These are phyloP conservation scores for Mycena galopus DNA, from an alignment of 768 basidiomycete genomes.

Conservation along the genomic window DNA sequence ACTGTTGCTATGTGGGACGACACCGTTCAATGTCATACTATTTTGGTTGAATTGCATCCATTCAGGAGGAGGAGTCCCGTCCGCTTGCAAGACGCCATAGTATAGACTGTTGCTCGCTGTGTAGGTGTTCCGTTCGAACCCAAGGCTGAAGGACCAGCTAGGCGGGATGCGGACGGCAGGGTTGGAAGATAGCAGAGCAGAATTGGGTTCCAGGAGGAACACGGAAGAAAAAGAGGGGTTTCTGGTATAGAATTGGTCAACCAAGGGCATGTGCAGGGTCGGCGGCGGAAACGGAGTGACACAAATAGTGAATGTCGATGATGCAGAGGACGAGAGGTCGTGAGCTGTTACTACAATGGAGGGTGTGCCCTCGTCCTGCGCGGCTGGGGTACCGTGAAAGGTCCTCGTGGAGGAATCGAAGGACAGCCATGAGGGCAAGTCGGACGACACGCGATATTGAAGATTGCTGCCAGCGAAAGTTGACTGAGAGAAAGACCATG, in stretches of 20 bases:
- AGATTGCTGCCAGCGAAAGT: slow-evolving; percentile 70
- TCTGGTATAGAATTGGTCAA: slow-evolving; percentile 68
- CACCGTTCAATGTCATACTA: slow-evolving; percentile 83
- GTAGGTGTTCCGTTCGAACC: slow-evolving; percentile 79
- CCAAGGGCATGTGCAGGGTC: slow-evolving; percentile 64
- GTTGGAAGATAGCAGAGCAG: slow-evolving; percentile 63
- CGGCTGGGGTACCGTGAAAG: slow-evolving; percentile 78
- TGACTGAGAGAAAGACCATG: slow-evolving; percentile 74
- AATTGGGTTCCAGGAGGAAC: slow-evolving; percentile 70
- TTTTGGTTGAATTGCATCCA: slow-evolving; percentile 82
- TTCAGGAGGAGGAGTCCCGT: slow-evolving; percentile 78
- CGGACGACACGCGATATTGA: slow-evolving; percentile 64
- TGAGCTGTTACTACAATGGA: slow-evolving; percentile 74
- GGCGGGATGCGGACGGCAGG: slow-evolving; percentile 82
- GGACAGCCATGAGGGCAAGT: slow-evolving; percentile 82
- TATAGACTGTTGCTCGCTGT: slow-evolving; percentile 69
- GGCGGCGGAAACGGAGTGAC: slow-evolving; percentile 70
- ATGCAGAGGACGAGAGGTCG: slow-evolving; percentile 63
- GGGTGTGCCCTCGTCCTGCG: slow-evolving; percentile 72
- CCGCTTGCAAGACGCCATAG: slow-evolving; percentile 74
- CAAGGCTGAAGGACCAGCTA: slow-evolving; percentile 92
- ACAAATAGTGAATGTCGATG: slow-evolving; percentile 67
- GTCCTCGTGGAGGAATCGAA: slow-evolving; percentile 74
- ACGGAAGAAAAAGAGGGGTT: slow-evolving; percentile 84
- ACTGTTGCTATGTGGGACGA: slow-evolving; percentile 67